Conservation (phyloP, 176 grass and related monocot genomes). For the Zoysia pacifica region DNA sequence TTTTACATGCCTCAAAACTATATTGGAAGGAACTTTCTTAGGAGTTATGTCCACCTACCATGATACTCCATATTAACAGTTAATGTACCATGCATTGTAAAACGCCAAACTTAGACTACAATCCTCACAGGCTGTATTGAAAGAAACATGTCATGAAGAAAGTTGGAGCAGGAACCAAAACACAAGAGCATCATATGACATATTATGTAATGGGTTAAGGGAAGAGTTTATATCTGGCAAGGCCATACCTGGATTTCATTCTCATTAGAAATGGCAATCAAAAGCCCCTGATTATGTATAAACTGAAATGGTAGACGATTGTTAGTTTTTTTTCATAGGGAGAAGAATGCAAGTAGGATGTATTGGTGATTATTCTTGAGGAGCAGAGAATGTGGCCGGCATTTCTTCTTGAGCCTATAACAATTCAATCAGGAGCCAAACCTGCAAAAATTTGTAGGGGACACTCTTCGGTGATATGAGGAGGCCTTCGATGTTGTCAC, state of each 20-base stretch:
- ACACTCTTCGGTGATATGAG: constrained; percentile 78
- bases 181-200: background rate
- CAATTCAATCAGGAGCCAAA: constrained; percentile 14
- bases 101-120: background rate
- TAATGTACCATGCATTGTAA: background rate
- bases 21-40: background rate
- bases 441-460: constrained; percentile 90
- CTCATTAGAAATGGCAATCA: constrained; percentile 83
- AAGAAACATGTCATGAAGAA: constrained; percentile 3
- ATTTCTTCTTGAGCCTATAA: constrained; percentile 2
- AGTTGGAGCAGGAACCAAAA: background rate
- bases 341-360: background rate
- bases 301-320: constrained; percentile 59
- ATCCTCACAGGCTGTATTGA: constrained; percentile 3
- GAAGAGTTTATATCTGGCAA: background rate
- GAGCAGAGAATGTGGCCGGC: background rate
- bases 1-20: background rate
- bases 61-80: constrained; percentile 1
- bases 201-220: background rate
- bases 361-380: background rate
- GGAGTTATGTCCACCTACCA: background rate
- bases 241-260: constrained; percentile 86
- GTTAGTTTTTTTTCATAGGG: background rate
- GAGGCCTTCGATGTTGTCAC: constrained; percentile 86
- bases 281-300: constrained; percentile 80